Evolutionary conservation across 2,329 filamentous ascomycete genomes (phyloP).

Genomic region (Dactylellina parvicollis): DNA sequence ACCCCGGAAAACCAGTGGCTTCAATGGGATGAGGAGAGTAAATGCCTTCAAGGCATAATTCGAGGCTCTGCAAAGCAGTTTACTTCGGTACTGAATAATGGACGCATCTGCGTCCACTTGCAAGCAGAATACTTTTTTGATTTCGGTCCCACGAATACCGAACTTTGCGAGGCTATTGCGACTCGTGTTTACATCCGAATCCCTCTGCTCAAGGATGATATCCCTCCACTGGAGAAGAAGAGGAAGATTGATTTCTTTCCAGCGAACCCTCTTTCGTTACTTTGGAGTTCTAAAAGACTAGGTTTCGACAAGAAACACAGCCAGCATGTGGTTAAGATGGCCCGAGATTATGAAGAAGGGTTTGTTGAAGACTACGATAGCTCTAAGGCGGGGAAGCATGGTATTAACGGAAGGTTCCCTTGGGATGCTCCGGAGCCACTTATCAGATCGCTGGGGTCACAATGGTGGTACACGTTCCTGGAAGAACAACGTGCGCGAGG

Average conservation of each 20-base stretch:
- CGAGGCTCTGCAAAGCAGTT: not conserved
- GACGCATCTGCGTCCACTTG: slow-evolving; percentile 10
- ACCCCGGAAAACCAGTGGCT: slow-evolving; percentile 27
- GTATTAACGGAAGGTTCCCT: not conserved
- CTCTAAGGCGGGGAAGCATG: slow-evolving; percentile 2
- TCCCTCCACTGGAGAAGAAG: no score
- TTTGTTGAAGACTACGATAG: not conserved
- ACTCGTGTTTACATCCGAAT: slow-evolving; percentile 13
- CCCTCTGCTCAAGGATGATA: not conserved
- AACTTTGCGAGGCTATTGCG: slow-evolving; percentile 9
- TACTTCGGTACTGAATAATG: not conserved
- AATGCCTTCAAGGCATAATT: slow-evolving; percentile 25
- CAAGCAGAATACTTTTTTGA: slow-evolving; percentile 7
- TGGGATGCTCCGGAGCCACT: slow-evolving; percentile 1
- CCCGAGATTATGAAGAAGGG: slow-evolving; percentile 4
- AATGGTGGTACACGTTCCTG: slow-evolving; percentile 22
- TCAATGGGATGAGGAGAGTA: slow-evolving; percentile 11
- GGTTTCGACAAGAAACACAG: slow-evolving; percentile 31
- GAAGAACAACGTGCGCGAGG: not conserved
- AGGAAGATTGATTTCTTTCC: not conserved
- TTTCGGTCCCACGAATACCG: slow-evolving; percentile 3
- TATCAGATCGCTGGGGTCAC: slow-evolving; percentile 23
- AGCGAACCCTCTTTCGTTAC: not conserved
- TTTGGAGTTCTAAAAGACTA: slow-evolving; percentile 27
- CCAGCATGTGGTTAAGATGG: slow-evolving; percentile 1